A percentile compares a stretch with the other conserved stretches of the same genome.
These are phyloP conservation scores for Ustilago lituana DNA, from an alignment of 1,284 basidiomycete genomes.

Conservation along the genomic window DNA sequence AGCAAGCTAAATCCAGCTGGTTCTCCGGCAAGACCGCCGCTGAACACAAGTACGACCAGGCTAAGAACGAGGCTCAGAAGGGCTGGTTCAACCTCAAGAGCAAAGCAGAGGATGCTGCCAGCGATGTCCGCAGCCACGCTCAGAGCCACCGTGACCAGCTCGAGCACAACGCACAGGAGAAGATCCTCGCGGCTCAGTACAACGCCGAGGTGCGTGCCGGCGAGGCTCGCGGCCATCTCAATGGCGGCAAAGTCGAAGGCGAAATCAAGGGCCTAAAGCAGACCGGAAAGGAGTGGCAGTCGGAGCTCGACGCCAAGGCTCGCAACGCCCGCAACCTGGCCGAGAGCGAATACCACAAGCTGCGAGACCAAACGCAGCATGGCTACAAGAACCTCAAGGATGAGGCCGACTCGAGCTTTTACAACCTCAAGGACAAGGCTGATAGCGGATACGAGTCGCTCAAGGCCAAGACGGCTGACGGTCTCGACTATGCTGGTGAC, in stretches of 20 bases:
- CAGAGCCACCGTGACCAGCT: slow-evolving; percentile 26
- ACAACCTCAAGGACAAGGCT: slow-evolving; percentile 38
- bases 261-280: slow-evolving; percentile 31
- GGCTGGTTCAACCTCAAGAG: slow-evolving; percentile 45
- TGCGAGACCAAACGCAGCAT: slow-evolving; percentile 33
- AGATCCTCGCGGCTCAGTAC: slow-evolving; percentile 50
- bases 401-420: slow-evolving; percentile 34
- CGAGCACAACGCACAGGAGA: slow-evolving; percentile 46
- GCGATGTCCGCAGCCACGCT: slow-evolving; percentile 15
- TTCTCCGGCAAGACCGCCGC: slow-evolving; percentile 31
- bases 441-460: slow-evolving; percentile 34
- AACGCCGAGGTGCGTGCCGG: slow-evolving; percentile 42
- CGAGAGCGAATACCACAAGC: slow-evolving; percentile 28
- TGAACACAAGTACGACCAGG: slow-evolving; percentile 29
- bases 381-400: slow-evolving; percentile 40
- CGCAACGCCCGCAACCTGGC: slow-evolving; percentile 30
- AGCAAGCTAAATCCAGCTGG: slow-evolving; percentile 26
- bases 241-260: slow-evolving; percentile 9
- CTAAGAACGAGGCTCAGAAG: slow-evolving; percentile 35
- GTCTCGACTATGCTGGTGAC: slow-evolving; percentile 43
- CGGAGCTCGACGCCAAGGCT: slow-evolving; percentile 35
- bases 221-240: slow-evolving; percentile 22
- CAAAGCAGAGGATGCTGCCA: slow-evolving; percentile 34
- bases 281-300: slow-evolving; percentile 42
- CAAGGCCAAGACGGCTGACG: slow-evolving; percentile 32